Percentiles rank a stretch among this genome's conserved stretches.
Conservation (phyloP, 306 rosid genomes). For the Trifolium subterraneum region DNA sequence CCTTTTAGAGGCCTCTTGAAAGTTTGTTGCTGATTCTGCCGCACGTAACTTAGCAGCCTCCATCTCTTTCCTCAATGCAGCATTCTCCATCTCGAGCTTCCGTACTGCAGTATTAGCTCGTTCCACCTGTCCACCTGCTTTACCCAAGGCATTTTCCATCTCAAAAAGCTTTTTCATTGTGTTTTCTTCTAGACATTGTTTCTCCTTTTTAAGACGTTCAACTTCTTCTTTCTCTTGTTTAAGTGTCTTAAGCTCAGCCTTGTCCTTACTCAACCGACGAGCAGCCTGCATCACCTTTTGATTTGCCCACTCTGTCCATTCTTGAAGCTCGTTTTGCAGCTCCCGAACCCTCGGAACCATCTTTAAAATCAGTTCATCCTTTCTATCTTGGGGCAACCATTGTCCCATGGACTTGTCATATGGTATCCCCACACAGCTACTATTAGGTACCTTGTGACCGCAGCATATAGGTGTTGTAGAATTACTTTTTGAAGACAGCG, state of each 20-base stretch:
- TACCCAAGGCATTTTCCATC: slow-evolving; percentile 86
- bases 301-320: slow-evolving; percentile 97
- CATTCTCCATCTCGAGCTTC: slow-evolving; percentile 83
- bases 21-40: slow-evolving; percentile 77
- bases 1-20: slow-evolving; percentile 76
- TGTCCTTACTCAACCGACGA: slow-evolving; percentile 84
- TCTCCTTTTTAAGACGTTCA: slow-evolving; percentile 84
- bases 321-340: slow-evolving; percentile 80
- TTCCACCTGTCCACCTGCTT: slow-evolving; percentile 86
- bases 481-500: slow-evolving; percentile 58
- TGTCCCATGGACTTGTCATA: slow-evolving; percentile 60
- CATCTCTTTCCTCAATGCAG: slow-evolving; percentile 76
- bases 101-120: slow-evolving; percentile 78
- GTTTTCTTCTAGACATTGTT: slow-evolving; percentile 75
- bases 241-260: slow-evolving; percentile 74
- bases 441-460: slow-evolving; percentile 49
- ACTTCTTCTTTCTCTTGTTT: slow-evolving; percentile 92
- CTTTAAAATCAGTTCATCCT: slow-evolving; percentile 82
- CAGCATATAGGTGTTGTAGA: slow-evolving; percentile 49
- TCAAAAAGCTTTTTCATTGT: slow-evolving; percentile 89
- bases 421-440: slow-evolving; percentile 58
- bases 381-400: slow-evolving; percentile 77
- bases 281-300: slow-evolving; percentile 99
- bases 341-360: slow-evolving; percentile 71
- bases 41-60: slow-evolving; percentile 77